A percentile compares a stretch with the other conserved stretches of the same genome.
Conservation (phyloP, 768 basidiomycete genomes). For the Xerocomellus dryophilus region DNA sequence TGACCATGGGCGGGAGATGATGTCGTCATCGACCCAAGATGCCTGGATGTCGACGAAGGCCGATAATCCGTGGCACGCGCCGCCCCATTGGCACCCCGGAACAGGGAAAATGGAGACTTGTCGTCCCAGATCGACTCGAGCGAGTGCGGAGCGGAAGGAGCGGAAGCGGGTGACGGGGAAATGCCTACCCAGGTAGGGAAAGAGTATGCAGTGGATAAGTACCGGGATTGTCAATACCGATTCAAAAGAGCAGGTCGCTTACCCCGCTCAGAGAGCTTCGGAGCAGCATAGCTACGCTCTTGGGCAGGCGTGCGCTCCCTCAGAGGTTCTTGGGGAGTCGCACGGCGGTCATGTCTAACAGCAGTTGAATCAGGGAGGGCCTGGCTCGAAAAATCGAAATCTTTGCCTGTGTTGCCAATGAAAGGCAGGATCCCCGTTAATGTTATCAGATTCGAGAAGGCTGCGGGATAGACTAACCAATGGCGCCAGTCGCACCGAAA, state of each 20-base stretch:
- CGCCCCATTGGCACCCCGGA: constrained; percentile 53
- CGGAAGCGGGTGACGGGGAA: constrained; percentile 37
- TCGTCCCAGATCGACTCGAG: constrained; percentile 82
- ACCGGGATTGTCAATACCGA: not conserved
- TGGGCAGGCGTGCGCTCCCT: constrained; percentile 31
- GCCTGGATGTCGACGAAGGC: constrained; percentile 24
- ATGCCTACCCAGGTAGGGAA: constrained; percentile 18
- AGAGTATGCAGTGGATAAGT: constrained; percentile 15
- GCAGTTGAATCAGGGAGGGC: constrained; percentile 28
- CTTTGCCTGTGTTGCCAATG: constrained; percentile 57
- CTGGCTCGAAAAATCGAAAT: constrained; percentile 80
- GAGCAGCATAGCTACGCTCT: constrained; percentile 17
- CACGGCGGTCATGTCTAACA: constrained; percentile 14
- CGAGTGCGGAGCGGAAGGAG: constrained; percentile 36
- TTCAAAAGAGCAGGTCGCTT: constrained; percentile 15
- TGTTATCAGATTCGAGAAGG: constrained; percentile 13
- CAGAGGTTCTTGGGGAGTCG: constrained; percentile 21
- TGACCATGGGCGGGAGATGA: constrained; percentile 26
- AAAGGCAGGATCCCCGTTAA: not conserved
- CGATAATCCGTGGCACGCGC: constrained; percentile 39
- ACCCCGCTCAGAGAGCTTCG: constrained; percentile 30
- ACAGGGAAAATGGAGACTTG: constrained; percentile 69
- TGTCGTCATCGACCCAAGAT: constrained; percentile 21
- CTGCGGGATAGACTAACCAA: constrained; percentile 57
- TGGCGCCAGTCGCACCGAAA: constrained; percentile 67